Evolutionary conservation across 192 early-diverging fungal species (phyloP), one percentile per base, ranked within the genome.

Genomic region (Lunasporangiospora selenospora): DNA sequence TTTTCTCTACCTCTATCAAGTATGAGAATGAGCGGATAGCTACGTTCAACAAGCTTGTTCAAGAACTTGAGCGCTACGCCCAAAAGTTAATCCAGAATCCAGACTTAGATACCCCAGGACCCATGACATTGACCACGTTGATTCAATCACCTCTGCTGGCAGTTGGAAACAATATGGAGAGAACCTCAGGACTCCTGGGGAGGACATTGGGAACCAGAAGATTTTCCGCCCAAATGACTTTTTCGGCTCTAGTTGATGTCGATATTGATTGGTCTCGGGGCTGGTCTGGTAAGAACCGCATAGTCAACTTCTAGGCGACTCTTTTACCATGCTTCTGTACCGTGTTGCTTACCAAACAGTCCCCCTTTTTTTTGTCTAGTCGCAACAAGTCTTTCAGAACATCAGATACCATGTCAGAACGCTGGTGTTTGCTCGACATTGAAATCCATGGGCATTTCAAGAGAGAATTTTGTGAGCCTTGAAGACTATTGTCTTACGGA

Each of bases 251-350:
- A 16, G 16, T 16, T 16, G 5, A 11, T 6, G 8, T 43, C 5
- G 4, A 57, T 18, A 42, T 57, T 26, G 63, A 65, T 24, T 65
- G 63, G 63, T 43, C 30, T 39, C 31, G 29, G 15, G 63, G 63
- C 18, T 65, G 63, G 63, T 65, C 63, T 23, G 63, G 63, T 65
- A 43, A 39, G 37, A n/a, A n/a, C n/a, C n/a, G n/a, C n/a, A n/a
- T n/a, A n/a, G n/a, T n/a, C n/a, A n/a, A n/a, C n/a, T n/a, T n/a
- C n/a, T n/a, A n/a, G n/a, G n/a, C n/a, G n/a, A n/a, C n/a, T n/a
- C n/a, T n/a, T n/a, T n/a, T n/a, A n/a, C n/a, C n/a, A n/a, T n/a
- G n/a, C n/a, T n/a, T n/a, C n/a, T n/a, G n/a, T n/a, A n/a, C n/a
- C n/a, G n/a, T n/a, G n/a, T n/a, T n/a, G n/a, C n/a, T n/a, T n/a